These are phyloP conservation scores for Eleusine indica DNA, from an alignment of 176 grass and related monocot genomes.

Conservation along the genomic window DNA sequence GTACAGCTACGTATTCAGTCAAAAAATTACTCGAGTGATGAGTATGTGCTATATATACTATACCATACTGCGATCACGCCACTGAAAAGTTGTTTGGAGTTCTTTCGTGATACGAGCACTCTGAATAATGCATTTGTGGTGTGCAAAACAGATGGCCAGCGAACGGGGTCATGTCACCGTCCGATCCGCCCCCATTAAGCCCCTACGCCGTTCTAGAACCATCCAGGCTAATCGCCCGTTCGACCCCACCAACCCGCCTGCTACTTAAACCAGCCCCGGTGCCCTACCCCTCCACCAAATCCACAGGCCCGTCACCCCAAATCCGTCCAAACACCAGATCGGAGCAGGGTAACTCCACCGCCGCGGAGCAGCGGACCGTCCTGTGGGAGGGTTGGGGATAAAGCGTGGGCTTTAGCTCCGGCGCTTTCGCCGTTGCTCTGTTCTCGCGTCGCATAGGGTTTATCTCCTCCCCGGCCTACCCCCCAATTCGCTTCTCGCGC, in stretches of 20 bases:
- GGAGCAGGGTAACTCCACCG: background rate
- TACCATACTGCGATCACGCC: no score
- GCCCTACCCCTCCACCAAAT: background rate
- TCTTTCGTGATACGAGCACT: background rate
- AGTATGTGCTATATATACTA: no score
- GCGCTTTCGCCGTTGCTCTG: slow-evolving; percentile 21
- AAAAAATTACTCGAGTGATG: no score
- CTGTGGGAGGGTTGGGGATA: slow-evolving; percentile 7
- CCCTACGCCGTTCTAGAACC: slow-evolving; percentile 30
- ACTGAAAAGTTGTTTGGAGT: no score
- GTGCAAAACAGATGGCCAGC: background rate
- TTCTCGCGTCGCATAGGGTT: slow-evolving; percentile 44
- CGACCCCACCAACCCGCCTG: background rate
- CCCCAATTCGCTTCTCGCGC: slow-evolving; percentile 19
- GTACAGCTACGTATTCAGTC: no score
- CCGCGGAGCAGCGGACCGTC: background rate
- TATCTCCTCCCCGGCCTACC: slow-evolving; percentile 34
- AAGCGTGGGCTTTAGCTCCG: background rate
- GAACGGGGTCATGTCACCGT: background rate
- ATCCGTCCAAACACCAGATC: background rate
- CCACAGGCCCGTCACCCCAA: no score
- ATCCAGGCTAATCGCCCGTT: background rate
- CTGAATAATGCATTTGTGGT: background rate
- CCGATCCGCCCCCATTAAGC: background rate
- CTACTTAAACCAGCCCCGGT: background rate